Percentiles rank a stretch among this genome's conserved stretches.
Conservation (phyloP, 441 rosid genomes). For the Lagerstroemia fauriei region DNA sequence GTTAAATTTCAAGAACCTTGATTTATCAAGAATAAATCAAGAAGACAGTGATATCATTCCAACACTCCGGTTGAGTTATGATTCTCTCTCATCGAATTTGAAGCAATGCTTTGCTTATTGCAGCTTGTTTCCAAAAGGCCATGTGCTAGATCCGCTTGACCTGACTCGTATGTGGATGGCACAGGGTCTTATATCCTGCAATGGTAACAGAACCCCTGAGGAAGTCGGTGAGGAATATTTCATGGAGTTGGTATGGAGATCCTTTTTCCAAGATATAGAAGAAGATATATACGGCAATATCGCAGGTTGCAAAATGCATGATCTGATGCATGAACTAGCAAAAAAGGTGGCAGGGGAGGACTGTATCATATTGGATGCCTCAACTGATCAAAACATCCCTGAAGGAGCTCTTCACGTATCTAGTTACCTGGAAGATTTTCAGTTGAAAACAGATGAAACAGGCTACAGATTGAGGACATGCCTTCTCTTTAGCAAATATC, state of each 20-base stretch:
- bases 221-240: constrained; percentile 25
- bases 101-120: not conserved
- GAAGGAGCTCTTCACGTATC: constrained; percentile 26
- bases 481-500: not conserved
- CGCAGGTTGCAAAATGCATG: not conserved
- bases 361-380: constrained; percentile 11
- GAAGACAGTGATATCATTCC: constrained; percentile 10
- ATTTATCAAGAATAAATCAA: not conserved
- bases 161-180: constrained; percentile 33
- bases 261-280: constrained; percentile 24
- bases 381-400: not conserved
- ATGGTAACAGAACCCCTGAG: constrained; percentile 7
- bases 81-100: constrained; percentile 2
- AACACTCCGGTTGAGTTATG: not conserved
- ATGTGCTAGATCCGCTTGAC: constrained; percentile 24
- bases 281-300: constrained; percentile 1
- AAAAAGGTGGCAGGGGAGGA: constrained; percentile 14
- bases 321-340: constrained; percentile 36
- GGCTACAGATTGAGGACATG: constrained; percentile 15
- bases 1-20: not conserved
- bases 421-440: not conserved
- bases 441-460: not conserved
- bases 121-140: constrained; percentile 26
- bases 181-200: constrained; percentile 23
- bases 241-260: constrained; percentile 19